Evolutionary conservation across 176 grass and related monocot species (phyloP), one percentile per base, ranked within the genome.

Genomic region (Triticum dicoccoides): DNA sequence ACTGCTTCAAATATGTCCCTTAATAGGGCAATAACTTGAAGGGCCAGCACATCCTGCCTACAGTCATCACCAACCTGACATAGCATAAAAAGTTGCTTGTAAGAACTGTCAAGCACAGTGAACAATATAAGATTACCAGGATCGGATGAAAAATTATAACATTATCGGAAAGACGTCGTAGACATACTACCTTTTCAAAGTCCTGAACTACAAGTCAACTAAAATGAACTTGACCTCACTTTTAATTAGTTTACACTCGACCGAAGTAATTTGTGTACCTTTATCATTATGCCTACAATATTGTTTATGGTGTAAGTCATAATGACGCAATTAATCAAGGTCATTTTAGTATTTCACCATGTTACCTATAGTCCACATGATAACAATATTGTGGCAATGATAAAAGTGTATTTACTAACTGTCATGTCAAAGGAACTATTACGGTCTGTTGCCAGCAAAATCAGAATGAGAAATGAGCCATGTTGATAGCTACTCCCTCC

Each of bases 21-120:
- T 51, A 99, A 83, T 61, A 99, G 79, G 49, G 97, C 32, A 86
- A 99, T 96, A 77, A 99, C 97, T 92, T 99, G 97, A 73, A 99
- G 97, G 4, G 97, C 97, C 73, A 99, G 87, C 89, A 99, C 92
- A 92, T 99, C 97, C 88, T 99, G 97, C 84, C 97, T 93, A 92
- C 97, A 99, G 87, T 99, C 97, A 94, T 99, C 97, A 89, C 97
- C 97, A 83, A 99, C 97, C 97, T 99, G 80, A 87, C 85, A 74
- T 83, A 67, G 29, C 74, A 92, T 72, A 73, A 83, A 80, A 79
- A 65, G 15, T 65, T 70, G 87, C 32, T 84, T 71, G 67, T 34
- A 54, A 87, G 64, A 84, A 77, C 61, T 54, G 39, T 56, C 34
- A 84, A 84, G 69, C 30, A 85, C 17, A 76, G 18, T 32, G 52